Evolutionary conservation across 1,284 basidiomycete species (phyloP).

Genomic region (Sphagnurus paluster): DNA sequence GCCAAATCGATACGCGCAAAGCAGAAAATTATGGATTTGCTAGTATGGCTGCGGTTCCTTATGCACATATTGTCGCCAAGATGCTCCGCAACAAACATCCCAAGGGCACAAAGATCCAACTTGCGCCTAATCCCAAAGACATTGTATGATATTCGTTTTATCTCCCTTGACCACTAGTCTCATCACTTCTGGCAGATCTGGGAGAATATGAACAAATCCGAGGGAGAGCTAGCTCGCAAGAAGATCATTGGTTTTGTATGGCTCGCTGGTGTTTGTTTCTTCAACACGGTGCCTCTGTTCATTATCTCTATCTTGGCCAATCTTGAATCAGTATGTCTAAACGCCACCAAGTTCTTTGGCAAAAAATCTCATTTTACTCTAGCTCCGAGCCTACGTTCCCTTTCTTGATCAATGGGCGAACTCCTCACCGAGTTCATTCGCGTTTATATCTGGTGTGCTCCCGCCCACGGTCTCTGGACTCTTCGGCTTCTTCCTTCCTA

Average conservation of each 20-base stretch:
- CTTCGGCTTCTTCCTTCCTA: constrained; percentile 88
- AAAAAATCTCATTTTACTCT: not conserved
- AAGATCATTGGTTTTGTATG: constrained; percentile 74
- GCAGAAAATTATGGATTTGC: constrained; percentile 93
- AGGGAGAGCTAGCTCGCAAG: constrained; percentile 66
- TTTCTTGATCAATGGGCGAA: constrained; percentile 73
- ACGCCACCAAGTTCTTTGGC: not conserved
- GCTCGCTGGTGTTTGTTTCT: constrained; percentile 77
- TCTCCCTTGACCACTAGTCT: not conserved
- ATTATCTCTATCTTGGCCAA: constrained; percentile 83
- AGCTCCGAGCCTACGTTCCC: constrained; percentile 67
- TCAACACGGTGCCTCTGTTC: constrained; percentile 89
- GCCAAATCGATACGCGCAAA: constrained; percentile 72
- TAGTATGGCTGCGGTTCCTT: constrained; percentile 90
- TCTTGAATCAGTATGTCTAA: constrained; percentile 60
- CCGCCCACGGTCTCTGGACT: constrained; percentile 85
- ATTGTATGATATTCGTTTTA: constrained; percentile 52
- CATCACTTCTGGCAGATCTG: constrained; percentile 59
- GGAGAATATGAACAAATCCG: constrained; percentile 81
- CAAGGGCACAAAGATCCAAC: constrained; percentile 66
- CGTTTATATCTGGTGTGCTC: constrained; percentile 83
- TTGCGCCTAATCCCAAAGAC: constrained; percentile 86
- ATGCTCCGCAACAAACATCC: constrained; percentile 67
- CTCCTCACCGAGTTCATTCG: constrained; percentile 62
- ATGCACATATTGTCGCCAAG: constrained; percentile 84